Conservation (phyloP, 1,284 basidiomycete species). For the Termitomyces sp. region DNA sequence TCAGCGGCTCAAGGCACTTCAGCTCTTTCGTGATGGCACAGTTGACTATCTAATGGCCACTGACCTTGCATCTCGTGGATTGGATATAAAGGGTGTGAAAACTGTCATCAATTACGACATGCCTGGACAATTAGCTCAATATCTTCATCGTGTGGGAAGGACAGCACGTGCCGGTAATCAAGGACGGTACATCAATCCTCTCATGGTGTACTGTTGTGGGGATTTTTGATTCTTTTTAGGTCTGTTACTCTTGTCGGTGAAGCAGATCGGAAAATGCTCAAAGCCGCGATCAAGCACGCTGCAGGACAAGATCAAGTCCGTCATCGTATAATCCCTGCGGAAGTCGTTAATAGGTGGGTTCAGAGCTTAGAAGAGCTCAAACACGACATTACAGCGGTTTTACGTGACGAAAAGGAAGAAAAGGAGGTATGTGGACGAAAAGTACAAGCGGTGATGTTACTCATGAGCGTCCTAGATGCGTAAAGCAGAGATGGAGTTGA, state of each 20-base stretch:
- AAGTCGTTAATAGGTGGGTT: constrained; percentile 70
- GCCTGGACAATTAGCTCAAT: constrained; percentile 90
- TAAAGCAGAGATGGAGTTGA: constrained; percentile 93
- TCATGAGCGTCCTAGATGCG: constrained; percentile 50
- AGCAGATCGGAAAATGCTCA: constrained; percentile 93
- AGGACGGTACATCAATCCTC: constrained; percentile 71
- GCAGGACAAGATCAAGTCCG: constrained; percentile 77
- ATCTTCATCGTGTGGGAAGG: constrained; percentile 94
- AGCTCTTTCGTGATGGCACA: constrained; percentile 80
- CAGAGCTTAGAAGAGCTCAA: constrained; percentile 72
- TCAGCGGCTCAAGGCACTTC: constrained; percentile 82
- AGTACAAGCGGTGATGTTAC: background rate
- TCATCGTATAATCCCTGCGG: constrained; percentile 86
- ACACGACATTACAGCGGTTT: constrained; percentile 75
- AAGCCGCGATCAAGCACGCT: constrained; percentile 90
- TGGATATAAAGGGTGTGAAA: constrained; percentile 97
- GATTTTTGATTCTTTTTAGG: constrained; percentile 33
- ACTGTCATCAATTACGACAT: constrained; percentile 98
- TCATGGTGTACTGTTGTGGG: background rate
- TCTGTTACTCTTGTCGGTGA: constrained; percentile 97
- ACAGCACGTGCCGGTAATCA: constrained; percentile 93
- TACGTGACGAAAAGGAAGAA: constrained; percentile 95
- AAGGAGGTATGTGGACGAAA: constrained; percentile 59
- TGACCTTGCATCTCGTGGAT: constrained; percentile 90
- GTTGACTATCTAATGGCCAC: constrained; percentile 94